Conservation (phyloP, 2,329 filamentous ascomycete genomes). For the Knoxdaviesia proteae region DNA sequence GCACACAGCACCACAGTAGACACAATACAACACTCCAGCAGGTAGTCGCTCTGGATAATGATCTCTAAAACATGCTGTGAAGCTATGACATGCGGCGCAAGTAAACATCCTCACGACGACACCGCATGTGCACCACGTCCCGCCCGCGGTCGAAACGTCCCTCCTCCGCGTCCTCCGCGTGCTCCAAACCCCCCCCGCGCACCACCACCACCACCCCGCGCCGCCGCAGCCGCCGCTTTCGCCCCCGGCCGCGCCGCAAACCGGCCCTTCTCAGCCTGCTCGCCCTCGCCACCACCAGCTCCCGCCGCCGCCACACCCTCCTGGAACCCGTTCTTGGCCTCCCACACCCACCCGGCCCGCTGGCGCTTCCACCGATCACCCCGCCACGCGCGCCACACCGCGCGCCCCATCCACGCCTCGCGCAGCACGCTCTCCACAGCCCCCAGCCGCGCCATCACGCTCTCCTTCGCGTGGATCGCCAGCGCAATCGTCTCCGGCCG, state of each 20-base stretch:
- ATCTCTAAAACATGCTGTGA: not conserved
- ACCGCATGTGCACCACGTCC: too few species aligned
- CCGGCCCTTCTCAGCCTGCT: not conserved
- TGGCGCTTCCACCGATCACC: slow-evolving; percentile 35
- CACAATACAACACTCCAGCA: not conserved
- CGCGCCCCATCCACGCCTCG: slow-evolving; percentile 31
- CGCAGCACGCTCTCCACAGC: slow-evolving; percentile 26
- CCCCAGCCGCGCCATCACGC: slow-evolving; percentile 27
- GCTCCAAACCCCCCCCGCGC: not conserved
- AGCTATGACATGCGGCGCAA: not conserved
- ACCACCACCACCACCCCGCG: not conserved
- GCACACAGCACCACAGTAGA: not conserved
- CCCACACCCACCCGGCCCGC: slow-evolving; percentile 31
- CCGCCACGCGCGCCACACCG: slow-evolving; percentile 36
- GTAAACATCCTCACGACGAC: not conserved
- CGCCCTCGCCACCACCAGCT: not conserved
- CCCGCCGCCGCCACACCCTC: slow-evolving; percentile 2
- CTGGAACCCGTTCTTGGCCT: slow-evolving; percentile 28
- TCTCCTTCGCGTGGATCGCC: slow-evolving; percentile 37
- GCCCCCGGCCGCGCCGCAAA: slow-evolving; percentile 1
- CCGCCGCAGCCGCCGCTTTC: not conserved
- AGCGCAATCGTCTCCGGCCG: slow-evolving; percentile 22
- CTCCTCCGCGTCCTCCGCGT: slow-evolving; percentile 1
- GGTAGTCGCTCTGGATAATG: too few species aligned
- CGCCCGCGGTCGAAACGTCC: not conserved